Base-by-base conservation (phyloP, 73 alveolate species). In the Stentor coeruleus region DNA sequence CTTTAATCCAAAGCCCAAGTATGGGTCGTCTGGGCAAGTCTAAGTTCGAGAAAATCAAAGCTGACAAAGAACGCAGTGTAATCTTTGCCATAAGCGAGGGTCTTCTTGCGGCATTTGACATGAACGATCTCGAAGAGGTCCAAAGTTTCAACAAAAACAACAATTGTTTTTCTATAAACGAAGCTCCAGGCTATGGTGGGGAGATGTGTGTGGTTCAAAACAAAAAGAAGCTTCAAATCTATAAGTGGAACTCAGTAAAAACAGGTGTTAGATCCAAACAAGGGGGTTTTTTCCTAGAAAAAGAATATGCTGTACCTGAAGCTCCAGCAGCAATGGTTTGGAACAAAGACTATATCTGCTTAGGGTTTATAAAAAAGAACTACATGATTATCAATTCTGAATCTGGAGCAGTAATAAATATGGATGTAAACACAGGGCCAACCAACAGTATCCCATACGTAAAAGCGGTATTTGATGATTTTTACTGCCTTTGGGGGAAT, bases 401-500 rank as follows among this genome's bases (percentile, higher is more conserved):
- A 2, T 20, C 15, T 39, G 72, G 72, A 26, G 15, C n/a, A n/a
- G 6, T 33, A n/a, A 75, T 39, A 20, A 35, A 31, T 39, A 37
- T 75, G 26, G 35, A 75, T 28, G 83, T 75, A 20, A 15, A 31
- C 39, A 20, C 74, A 1, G 83, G 77, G 14, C n/a, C 79, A 20
- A 66, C 79, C 11, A 66, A 66, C 41, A n/a, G n/a, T 35, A 39
- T 38, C 6, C 83, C 59, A 37, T 75, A 75, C 39, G 33, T 75
- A 36, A 75, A 75, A 38, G 79, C 58, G 66, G 72, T 75, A n/a
- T 75, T 33, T 20, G 38, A 35, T 75, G 83, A 75, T 1, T 75
- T 75, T 75, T 75, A 26, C 37, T 75, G 83, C 33, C 59, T 75
- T 14, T 75, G 83, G 83, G 72, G 72, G n/a, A 75, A 37, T 38